These are phyloP conservation scores for Pyricularia grisea DNA, from an alignment of 2,329 filamentous ascomycete genomes.

Conservation along the genomic window DNA sequence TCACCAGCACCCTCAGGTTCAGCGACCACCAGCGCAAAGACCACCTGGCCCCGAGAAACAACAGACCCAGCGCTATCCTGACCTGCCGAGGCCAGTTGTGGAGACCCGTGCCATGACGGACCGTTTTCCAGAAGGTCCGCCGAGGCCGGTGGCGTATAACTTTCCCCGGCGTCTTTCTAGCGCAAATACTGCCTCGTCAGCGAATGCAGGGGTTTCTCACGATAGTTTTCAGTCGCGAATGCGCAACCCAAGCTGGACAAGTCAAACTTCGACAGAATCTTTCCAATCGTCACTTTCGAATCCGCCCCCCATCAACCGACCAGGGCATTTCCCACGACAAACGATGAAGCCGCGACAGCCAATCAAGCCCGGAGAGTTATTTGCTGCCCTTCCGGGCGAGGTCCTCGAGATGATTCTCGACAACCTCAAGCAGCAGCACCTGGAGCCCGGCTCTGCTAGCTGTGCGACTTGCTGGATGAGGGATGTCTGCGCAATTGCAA, in stretches of 20 bases:
- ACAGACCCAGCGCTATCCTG: not conserved
- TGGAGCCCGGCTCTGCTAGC: slow-evolving; percentile 35
- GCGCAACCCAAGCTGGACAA: slow-evolving; percentile 16
- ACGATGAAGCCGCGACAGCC: slow-evolving; percentile 22
- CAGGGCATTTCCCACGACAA: slow-evolving; percentile 11
- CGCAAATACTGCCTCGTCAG: slow-evolving; percentile 16
- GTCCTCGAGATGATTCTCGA: slow-evolving; percentile 47
- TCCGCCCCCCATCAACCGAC: not conserved
- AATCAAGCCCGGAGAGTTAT: slow-evolving; percentile 38
- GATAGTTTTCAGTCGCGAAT: slow-evolving; percentile 21
- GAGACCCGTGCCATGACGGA: slow-evolving; percentile 4
- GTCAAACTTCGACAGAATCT: slow-evolving; percentile 18
- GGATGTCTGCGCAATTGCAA: slow-evolving; percentile 41
- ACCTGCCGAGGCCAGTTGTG: slow-evolving; percentile 1
- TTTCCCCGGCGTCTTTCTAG: slow-evolving; percentile 16
- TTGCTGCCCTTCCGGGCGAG: slow-evolving; percentile 47
- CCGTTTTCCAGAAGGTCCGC: not conserved
- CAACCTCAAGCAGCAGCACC: slow-evolving; percentile 41
- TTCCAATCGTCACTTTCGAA: slow-evolving; percentile 8
- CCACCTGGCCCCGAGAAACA: not conserved
- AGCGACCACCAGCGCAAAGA: not conserved
- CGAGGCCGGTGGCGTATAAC: slow-evolving; percentile 11
- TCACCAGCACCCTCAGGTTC: not conserved
- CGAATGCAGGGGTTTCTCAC: slow-evolving; percentile 12
- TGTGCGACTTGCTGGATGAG: slow-evolving; percentile 59